phyloP scores from a whole-genome alignment of 306 rosid species.

The Cicer bijugum region DNA sequence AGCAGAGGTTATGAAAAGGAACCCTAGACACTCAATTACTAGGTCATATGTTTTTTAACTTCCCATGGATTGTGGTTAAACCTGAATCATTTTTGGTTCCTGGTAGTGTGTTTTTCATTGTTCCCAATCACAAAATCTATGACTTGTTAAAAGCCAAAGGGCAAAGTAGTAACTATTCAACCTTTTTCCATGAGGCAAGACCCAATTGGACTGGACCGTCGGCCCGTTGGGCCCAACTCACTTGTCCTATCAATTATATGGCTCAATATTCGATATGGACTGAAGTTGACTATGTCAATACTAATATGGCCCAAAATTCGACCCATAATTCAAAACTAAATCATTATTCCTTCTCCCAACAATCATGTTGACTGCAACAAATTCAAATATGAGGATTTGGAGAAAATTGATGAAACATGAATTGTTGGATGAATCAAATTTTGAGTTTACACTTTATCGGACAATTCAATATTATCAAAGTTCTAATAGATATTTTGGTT shows the following conservation, averaged over 20 bases:
- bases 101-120: conserved; percentile 65
- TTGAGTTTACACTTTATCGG: conserved; percentile 11
- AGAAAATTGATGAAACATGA: conserved; percentile 7
- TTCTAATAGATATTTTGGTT: background rate
- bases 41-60: conserved; percentile 66
- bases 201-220: background rate
- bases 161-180: background rate
- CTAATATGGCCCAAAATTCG: background rate
- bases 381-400: conserved; percentile 4
- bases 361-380: background rate
- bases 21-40: conserved; percentile 71
- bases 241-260: background rate
- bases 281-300: background rate
- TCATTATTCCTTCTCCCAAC: conserved; percentile 24
- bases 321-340: background rate
- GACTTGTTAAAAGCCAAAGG: conserved; percentile 54
- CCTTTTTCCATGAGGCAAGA: background rate
- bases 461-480: conserved; percentile 32
- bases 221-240: background rate
- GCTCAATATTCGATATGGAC: background rate
- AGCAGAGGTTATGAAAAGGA: conserved; percentile 57
- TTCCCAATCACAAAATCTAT: conserved; percentile 64
- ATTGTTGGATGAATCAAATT: conserved; percentile 1
- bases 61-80: conserved; percentile 75
- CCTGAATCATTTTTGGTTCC: conserved; percentile 62